Evolutionary conservation across 768 basidiomycete species (phyloP).

Genomic region (Hydnomerulius pinastri): DNA sequence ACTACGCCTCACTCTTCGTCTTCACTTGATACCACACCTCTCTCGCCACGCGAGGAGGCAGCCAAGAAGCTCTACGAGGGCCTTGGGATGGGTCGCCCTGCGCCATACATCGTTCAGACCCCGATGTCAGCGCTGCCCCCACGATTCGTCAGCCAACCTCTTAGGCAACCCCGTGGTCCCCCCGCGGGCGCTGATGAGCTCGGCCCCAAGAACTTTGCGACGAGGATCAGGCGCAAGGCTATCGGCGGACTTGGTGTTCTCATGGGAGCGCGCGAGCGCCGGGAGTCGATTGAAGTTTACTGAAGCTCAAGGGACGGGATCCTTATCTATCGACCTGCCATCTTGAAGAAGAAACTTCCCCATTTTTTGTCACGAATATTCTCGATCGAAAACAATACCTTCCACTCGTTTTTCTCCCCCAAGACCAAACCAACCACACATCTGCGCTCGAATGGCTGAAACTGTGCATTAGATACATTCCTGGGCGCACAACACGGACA

Average conservation of each 20-base stretch:
- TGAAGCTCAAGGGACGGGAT: too few relatives aligned
- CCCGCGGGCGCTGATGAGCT: conserved; percentile 86
- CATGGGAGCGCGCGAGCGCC: conserved; percentile 79
- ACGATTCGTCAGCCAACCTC: conserved; percentile 68
- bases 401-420: conserved; percentile 25
- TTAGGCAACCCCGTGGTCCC: conserved; percentile 86
- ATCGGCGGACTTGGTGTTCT: conserved; percentile 79
- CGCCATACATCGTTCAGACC: conserved; percentile 34
- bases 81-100: conserved; percentile 78
- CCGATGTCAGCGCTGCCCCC: conserved; percentile 38
- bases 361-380: conserved; percentile 8
- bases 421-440: conserved; percentile 1
- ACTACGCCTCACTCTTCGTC: conserved; percentile 74
- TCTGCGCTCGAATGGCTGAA: conserved; percentile 18
- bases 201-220: conserved; percentile 86
- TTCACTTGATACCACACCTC: conserved; percentile 51
- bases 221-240: conserved; percentile 80
- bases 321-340: conserved; percentile 3
- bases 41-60: conserved; percentile 86
- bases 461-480: conserved; percentile 3
- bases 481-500: conserved; percentile 15
- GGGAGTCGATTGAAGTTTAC: conserved; percentile 73
- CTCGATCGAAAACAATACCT: conserved; percentile 17
- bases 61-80: conserved; percentile 88
- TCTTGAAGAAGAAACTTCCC: conserved; percentile 1